Percentiles rank a stretch among this genome's conserved stretches.
Conservation (phyloP, 2,329 filamentous ascomycete species). For the Coccinonectria pachysandricola region DNA sequence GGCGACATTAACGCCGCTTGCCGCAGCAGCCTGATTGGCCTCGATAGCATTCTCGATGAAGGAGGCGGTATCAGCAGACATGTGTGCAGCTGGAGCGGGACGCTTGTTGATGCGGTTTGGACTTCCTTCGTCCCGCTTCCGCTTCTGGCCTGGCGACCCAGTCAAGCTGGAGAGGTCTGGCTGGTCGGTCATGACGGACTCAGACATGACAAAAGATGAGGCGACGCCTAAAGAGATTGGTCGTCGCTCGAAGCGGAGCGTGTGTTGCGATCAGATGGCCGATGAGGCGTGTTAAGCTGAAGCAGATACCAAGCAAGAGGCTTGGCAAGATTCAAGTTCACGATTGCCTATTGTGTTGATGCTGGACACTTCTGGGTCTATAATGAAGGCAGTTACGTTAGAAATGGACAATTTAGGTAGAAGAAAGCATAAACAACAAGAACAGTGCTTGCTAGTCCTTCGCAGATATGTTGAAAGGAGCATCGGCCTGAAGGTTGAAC, state of each 20-base stretch:
- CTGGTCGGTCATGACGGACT: slow-evolving; percentile 35
- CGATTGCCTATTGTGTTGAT: no score
- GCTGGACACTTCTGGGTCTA: no score
- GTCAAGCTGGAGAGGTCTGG: slow-evolving; percentile 33
- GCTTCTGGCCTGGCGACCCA: slow-evolving; percentile 39
- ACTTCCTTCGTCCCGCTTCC: slow-evolving; percentile 43
- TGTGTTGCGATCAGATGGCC: slow-evolving; percentile 7
- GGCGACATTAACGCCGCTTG: slow-evolving; percentile 36
- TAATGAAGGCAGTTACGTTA: no score
- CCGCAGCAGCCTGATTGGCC: slow-evolving; percentile 26
- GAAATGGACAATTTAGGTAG: no score
- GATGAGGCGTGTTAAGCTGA: slow-evolving; percentile 6
- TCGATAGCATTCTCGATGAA: slow-evolving; percentile 47
- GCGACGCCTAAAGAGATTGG: no score
- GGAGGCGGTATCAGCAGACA: slow-evolving; percentile 37
- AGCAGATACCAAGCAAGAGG: slow-evolving; percentile 5
- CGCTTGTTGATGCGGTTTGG: slow-evolving; percentile 43
- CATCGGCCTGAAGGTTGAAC: no score
- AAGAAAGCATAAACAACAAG: no score
- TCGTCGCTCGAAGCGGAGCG: slow-evolving; percentile 1
- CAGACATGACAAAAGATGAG: slow-evolving; percentile 30
- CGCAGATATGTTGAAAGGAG: no score
- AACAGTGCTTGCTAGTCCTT: no score
- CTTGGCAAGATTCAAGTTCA: slow-evolving; percentile 11
- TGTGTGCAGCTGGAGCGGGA: slow-evolving; percentile 32